Conservation (phyloP, 1,284 basidiomycete species). For the Coniophora puteana region DNA sequence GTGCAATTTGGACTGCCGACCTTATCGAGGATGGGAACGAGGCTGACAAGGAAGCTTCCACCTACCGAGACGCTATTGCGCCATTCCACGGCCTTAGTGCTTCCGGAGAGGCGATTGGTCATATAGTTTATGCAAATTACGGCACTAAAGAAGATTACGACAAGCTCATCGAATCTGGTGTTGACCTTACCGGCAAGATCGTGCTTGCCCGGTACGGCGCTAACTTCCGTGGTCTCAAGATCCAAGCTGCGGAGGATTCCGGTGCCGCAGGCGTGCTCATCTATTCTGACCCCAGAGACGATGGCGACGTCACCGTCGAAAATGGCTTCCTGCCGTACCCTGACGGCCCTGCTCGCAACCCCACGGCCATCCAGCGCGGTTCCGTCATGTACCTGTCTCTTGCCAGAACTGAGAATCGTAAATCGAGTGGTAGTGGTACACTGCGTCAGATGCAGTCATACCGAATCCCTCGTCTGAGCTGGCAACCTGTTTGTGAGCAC, state of each 20-base stretch:
- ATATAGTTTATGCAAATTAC: constrained; percentile 80
- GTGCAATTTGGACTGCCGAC: constrained; percentile 66
- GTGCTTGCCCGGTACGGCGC: constrained; percentile 82
- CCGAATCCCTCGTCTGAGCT: constrained; percentile 36
- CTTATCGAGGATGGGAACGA: constrained; percentile 67
- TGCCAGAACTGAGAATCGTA: constrained; percentile 80
- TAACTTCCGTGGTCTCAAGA: constrained; percentile 83
- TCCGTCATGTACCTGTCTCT: constrained; percentile 80
- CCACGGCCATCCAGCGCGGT: constrained; percentile 82
- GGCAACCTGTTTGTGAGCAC: constrained; percentile 42
- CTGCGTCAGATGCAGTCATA: constrained; percentile 47
- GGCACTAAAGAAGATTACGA: constrained; percentile 80
- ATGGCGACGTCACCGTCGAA: constrained; percentile 75
- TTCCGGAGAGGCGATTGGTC: constrained; percentile 62
- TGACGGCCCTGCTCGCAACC: constrained; percentile 84
- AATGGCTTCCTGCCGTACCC: constrained; percentile 83
- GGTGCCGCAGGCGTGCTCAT: constrained; percentile 78
- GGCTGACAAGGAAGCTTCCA: constrained; percentile 57
- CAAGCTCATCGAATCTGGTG: constrained; percentile 53
- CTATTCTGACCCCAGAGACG: constrained; percentile 88
- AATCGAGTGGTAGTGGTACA: constrained; percentile 82
- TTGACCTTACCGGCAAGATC: constrained; percentile 77
- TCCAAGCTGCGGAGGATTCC: constrained; percentile 79
- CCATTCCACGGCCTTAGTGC: constrained; percentile 71
- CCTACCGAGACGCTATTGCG: constrained; percentile 54